These are phyloP conservation scores for Syncephalastrum sp. DNA, from an alignment of 371 early-diverging fungal genomes.

Conservation along the genomic window DNA sequence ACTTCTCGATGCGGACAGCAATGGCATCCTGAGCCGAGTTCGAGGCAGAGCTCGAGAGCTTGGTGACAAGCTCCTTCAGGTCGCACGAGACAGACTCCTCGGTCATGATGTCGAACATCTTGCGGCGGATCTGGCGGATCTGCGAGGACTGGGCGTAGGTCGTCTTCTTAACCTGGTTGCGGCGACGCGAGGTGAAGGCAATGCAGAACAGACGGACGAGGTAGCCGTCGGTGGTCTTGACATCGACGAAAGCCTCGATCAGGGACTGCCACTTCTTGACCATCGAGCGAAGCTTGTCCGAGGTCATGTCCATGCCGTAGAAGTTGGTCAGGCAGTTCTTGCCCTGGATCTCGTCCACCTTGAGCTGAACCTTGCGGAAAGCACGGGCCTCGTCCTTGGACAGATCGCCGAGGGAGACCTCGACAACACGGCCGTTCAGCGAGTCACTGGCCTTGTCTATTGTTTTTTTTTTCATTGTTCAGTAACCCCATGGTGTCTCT, in stretches of 20 bases:
- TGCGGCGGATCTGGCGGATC: constrained; percentile 99
- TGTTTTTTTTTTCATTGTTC: too few species aligned
- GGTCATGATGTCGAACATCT: constrained; percentile 99
- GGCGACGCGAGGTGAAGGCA: constrained; percentile 97
- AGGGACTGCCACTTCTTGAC: constrained; percentile 99
- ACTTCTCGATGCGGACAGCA: constrained; percentile 98
- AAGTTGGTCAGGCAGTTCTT: constrained; percentile 99
- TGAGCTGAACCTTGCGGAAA: constrained; percentile 99
- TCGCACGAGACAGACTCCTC: constrained; percentile 90
- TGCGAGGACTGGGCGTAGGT: constrained; percentile 98
- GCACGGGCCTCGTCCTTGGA: constrained; percentile 93
- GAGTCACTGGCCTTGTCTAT: constrained; percentile 94
- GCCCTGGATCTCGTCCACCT: constrained; percentile 98
- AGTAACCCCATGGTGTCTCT: neutral
- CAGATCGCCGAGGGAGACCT: constrained; percentile 98
- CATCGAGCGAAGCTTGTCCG: constrained; percentile 99
- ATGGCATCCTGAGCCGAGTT: constrained; percentile 67
- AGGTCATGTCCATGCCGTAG: constrained; percentile 99
- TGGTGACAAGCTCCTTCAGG: constrained; percentile 96
- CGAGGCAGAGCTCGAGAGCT: constrained; percentile 78
- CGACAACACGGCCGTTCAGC: constrained; percentile 97
- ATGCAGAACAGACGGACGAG: constrained; percentile 97
- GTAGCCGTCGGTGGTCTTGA: constrained; percentile 99
- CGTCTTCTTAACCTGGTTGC: constrained; percentile 97
- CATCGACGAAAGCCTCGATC: constrained; percentile 98